Conservation (phyloP, 352 stramenopile species). For the Phytopythium oedochilum region DNA sequence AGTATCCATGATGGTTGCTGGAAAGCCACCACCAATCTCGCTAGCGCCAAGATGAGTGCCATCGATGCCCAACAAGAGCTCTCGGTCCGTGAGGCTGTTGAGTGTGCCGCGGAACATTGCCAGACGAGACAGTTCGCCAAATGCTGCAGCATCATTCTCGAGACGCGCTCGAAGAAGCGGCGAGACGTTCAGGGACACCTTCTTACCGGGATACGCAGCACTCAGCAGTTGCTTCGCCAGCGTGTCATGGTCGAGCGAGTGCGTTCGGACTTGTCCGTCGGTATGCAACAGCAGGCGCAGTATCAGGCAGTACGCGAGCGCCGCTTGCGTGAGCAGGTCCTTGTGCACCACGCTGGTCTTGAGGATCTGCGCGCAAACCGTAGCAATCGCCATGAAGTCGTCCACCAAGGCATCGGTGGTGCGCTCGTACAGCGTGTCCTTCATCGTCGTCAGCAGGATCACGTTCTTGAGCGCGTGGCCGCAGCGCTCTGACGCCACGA, state of each 20-base stretch:
- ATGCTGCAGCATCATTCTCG: conserved; percentile 29
- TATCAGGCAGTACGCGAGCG: conserved; percentile 63
- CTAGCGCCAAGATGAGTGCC: not conserved
- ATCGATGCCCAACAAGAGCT: conserved; percentile 19
- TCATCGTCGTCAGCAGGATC: conserved; percentile 61
- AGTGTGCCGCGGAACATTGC: conserved; percentile 64
- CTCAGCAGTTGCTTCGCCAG: conserved; percentile 31
- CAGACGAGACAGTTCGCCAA: conserved; percentile 51
- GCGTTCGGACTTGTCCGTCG: conserved; percentile 4
- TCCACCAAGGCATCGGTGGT: not conserved
- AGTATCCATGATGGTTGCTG: conserved; percentile 36
- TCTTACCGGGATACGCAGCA: conserved; percentile 29
- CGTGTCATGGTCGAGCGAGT: not conserved
- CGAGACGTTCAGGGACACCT: conserved; percentile 11
- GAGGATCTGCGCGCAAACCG: conserved; percentile 58
- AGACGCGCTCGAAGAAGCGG: conserved; percentile 22
- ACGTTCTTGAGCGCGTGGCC: conserved; percentile 63
- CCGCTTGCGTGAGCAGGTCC: conserved; percentile 71
- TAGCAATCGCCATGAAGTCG: conserved; percentile 40
- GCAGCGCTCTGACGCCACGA: conserved; percentile 72
- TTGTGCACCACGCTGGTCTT: conserved; percentile 75
- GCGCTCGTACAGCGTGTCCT: conserved; percentile 22
- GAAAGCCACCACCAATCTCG: not conserved
- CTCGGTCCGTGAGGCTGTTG: conserved; percentile 55
- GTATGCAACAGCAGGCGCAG: conserved; percentile 42